phyloP scores from a whole-genome alignment of 805 yeast species.

The Suhomyces tanzawaensis region DNA sequence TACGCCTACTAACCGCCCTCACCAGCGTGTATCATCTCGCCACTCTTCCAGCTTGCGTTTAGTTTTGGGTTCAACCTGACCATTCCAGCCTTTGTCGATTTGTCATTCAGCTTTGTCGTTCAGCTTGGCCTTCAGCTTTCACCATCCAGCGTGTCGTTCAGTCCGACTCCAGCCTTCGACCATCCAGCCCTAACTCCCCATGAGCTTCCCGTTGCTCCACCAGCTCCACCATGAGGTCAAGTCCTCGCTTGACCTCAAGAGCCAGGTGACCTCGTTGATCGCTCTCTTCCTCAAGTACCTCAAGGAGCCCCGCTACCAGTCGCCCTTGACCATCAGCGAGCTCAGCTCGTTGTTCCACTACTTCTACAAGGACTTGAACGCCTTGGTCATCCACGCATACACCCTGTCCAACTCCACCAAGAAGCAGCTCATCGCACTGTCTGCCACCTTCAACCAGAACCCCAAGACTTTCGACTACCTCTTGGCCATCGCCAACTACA shows the following conservation, averaged over 20 bases:
- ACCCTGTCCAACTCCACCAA: constrained; percentile 40
- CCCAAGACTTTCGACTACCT: constrained; percentile 38
- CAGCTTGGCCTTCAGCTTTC: too few species aligned
- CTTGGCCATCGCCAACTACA: constrained; percentile 41
- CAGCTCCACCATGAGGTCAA: constrained; percentile 24
- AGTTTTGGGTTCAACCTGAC: too few species aligned
- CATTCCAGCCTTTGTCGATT: too few species aligned
- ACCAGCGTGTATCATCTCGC: too few species aligned
- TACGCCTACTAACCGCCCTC: too few species aligned
- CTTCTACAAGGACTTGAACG: constrained; percentile 39
- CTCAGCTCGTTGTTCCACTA: constrained; percentile 31
- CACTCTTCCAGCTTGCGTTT: too few species aligned
- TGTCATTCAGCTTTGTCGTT: too few species aligned
- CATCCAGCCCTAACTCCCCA: too few species aligned
- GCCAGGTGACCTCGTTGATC: constrained; percentile 26
- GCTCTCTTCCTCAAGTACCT: constrained; percentile 31
- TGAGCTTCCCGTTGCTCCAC: not conserved
- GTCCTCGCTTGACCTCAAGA: constrained; percentile 21
- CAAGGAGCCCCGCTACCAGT: constrained; percentile 43
- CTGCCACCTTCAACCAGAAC: constrained; percentile 26
- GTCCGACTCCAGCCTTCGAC: too few species aligned
- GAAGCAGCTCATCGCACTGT: constrained; percentile 34
- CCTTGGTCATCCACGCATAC: constrained; percentile 29
- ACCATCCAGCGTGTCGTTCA: too few species aligned
- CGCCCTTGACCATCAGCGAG: constrained; percentile 37